phyloP scores from a whole-genome alignment of 148 eudicot species.

The Silene uniflora region DNA sequence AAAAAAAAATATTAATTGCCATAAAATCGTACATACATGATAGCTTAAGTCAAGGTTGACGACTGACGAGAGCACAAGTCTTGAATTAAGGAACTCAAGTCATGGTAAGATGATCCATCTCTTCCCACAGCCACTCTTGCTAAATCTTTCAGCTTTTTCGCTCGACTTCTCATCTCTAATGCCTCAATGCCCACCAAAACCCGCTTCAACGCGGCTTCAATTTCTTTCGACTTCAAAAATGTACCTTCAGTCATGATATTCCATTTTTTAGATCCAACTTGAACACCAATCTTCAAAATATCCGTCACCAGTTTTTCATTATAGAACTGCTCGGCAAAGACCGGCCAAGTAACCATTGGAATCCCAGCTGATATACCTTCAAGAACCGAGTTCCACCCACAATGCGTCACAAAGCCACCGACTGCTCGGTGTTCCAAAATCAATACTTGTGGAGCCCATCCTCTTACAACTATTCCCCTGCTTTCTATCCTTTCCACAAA shows the following conservation, averaged over 20 bases:
- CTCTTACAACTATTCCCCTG: slow-evolving; percentile 14
- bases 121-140: slow-evolving; percentile 24
- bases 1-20: too few species aligned
- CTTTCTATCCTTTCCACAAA: slow-evolving; percentile 7
- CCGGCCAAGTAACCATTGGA: slow-evolving; percentile 37
- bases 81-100: slow-evolving; percentile 18
- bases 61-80: slow-evolving; percentile 14
- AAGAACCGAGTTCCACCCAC: slow-evolving; percentile 26
- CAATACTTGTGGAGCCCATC: slow-evolving; percentile 20
- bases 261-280: slow-evolving; percentile 36
- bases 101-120: slow-evolving; percentile 30
- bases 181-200: slow-evolving; percentile 25
- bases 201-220: neutral
- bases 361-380: slow-evolving; percentile 24
- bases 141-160: slow-evolving; percentile 6
- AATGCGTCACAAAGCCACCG: slow-evolving; percentile 23
- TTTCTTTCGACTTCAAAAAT: neutral
- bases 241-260: neutral
- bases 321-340: slow-evolving; percentile 29
- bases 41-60: neutral
- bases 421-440: slow-evolving; percentile 20
- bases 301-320: slow-evolving; percentile 28
- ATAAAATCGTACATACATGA: too few species aligned
- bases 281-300: slow-evolving; percentile 34
- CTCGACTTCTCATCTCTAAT: slow-evolving; percentile 20